Percentiles rank a stretch among this genome's conserved stretches.
phyloP scores from a whole-genome alignment of 176 grass and related monocot species.

The Zea mays region Zm-B73-REFERENCE-NAM-5.0 NC_050100.1:1884001-1884500 shows the following conservation, averaged over 20 bases:
- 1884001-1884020: no score
- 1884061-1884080: no score
- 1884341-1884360: conserved; percentile 60
- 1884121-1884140: conserved; percentile 63
- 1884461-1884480: no score
- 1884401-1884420: background rate
- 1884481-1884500: background rate
- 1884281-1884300: conserved; percentile 72
- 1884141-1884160: conserved; percentile 89
- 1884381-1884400: background rate
- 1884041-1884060: no score
- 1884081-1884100: background rate
- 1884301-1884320: conserved; percentile 80
- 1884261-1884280: conserved; percentile 66
- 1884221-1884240: conserved; percentile 67
- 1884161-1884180: conserved; percentile 65
- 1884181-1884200: conserved; percentile 31
- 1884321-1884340: conserved; percentile 47
- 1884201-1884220: conserved; percentile 65
- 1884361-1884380: conserved; percentile 57
- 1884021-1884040: no score
- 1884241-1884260: conserved; percentile 64
- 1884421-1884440: background rate
- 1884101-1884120: no score
- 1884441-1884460: background rate